phyloP scores from a whole-genome alignment of 176 grass and related monocot genomes.

The Oryza meyeriana region DNA sequence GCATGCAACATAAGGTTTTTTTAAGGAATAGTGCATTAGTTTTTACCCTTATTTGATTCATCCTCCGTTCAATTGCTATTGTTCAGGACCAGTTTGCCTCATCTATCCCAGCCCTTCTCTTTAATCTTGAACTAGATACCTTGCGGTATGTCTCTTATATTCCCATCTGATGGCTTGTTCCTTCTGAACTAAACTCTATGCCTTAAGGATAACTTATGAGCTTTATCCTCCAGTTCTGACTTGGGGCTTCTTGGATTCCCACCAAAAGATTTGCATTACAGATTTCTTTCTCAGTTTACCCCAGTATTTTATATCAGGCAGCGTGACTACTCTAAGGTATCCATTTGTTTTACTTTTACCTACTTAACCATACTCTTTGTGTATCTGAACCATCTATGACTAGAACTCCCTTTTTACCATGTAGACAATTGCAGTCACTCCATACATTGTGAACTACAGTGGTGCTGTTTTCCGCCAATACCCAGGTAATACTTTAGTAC shows the following conservation, averaged over 20 bases:
- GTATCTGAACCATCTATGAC: constrained; percentile 31
- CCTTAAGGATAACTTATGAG: background rate
- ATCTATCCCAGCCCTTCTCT: constrained; percentile 74
- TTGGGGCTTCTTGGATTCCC: constrained; percentile 93
- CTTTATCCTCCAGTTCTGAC: constrained; percentile 65
- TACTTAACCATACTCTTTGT: constrained; percentile 22
- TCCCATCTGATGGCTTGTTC: constrained; percentile 3
- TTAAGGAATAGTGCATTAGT: background rate
- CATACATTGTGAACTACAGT: constrained; percentile 88
- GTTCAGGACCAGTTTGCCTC: constrained; percentile 79
- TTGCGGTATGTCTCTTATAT: constrained; percentile 58
- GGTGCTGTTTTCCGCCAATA: constrained; percentile 88
- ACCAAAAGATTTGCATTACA: constrained; percentile 88
- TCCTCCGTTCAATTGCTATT: constrained; percentile 8
- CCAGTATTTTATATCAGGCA: constrained; percentile 96
- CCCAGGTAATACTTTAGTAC: constrained; percentile 60
- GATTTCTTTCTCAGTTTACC: constrained; percentile 91
- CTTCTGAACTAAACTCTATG: background rate
- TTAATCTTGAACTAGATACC: constrained; percentile 94
- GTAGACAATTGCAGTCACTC: constrained; percentile 85
- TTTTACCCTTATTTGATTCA: constrained; percentile 1
- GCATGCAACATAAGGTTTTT: background rate
- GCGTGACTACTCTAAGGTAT: constrained; percentile 96
- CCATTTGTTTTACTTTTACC: constrained; percentile 9
- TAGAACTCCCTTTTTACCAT: constrained; percentile 16